phyloP scores from a whole-genome alignment of 768 basidiomycete species.

The Collybiopsis luxurians region DNA sequence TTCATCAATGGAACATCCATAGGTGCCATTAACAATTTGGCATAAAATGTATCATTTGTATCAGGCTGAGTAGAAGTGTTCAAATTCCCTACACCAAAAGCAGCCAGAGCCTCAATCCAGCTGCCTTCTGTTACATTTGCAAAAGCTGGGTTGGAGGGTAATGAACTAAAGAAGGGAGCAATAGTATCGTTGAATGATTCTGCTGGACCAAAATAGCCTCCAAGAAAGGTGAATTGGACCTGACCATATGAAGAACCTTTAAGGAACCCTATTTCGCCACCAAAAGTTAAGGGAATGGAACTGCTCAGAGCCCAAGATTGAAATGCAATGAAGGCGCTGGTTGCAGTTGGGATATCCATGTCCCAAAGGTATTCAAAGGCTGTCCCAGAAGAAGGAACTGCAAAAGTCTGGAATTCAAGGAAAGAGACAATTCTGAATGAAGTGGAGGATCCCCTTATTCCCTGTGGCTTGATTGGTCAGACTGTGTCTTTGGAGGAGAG shows the following conservation, averaged over 20 bases:
- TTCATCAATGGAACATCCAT: conserved; percentile 4
- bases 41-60: conserved; percentile 12
- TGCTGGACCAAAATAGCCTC: conserved; percentile 10
- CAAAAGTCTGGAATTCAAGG: conserved; percentile 5
- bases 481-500: too few species aligned
- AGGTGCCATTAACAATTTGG: conserved; percentile 11
- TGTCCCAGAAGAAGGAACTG: not conserved
- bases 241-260: conserved; percentile 6
- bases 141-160: conserved; percentile 2
- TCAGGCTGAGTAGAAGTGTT: conserved; percentile 10
- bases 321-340: conserved; percentile 5
- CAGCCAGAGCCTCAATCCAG: conserved; percentile 8
- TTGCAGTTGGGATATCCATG: conserved; percentile 2
- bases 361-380: conserved; percentile 8
- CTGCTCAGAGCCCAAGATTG: conserved; percentile 9
- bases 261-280: conserved; percentile 9
- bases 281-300: conserved; percentile 6
- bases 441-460: conserved; percentile 10
- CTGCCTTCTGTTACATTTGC: conserved; percentile 6
- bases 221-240: conserved; percentile 7
- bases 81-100: conserved; percentile 3
- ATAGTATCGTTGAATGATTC: conserved; percentile 12
- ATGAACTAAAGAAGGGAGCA: conserved; percentile 4
- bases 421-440: conserved; percentile 13
- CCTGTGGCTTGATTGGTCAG: not conserved